phyloP scores from a whole-genome alignment of 768 basidiomycete genomes.

The Mycena albidolilacea region DNA sequence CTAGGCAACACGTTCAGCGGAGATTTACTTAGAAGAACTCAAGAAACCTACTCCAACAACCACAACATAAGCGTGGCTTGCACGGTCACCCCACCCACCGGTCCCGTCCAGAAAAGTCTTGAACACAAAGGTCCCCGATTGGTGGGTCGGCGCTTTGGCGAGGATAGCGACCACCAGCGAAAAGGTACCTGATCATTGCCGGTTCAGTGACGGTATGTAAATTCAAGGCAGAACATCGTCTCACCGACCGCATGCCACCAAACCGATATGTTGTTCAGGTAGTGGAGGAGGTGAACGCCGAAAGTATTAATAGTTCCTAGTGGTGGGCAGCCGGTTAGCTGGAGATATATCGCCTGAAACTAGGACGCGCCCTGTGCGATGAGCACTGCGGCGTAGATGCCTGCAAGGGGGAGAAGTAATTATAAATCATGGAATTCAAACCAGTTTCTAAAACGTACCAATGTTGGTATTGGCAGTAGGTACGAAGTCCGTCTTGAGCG shows the following conservation, averaged over 20 bases:
- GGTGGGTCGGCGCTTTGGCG: constrained; percentile 79
- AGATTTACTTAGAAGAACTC: not conserved
- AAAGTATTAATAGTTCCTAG: constrained; percentile 76
- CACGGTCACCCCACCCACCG: constrained; percentile 75
- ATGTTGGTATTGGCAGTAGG: constrained; percentile 73
- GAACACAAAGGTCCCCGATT: constrained; percentile 80
- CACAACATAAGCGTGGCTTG: constrained; percentile 78
- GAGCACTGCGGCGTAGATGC: constrained; percentile 78
- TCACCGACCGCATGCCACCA: constrained; percentile 77
- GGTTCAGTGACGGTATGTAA: not conserved
- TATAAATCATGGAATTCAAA: not conserved
- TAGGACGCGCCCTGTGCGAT: constrained; percentile 69
- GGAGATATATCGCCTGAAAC: not conserved
- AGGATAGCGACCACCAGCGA: constrained; percentile 78
- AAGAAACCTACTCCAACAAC: constrained; percentile 67
- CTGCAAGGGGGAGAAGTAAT: constrained; percentile 37
- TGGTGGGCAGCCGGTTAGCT: not conserved
- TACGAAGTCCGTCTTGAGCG: constrained; percentile 71
- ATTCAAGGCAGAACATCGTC: not conserved
- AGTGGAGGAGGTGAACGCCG: constrained; percentile 73
- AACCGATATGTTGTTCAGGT: constrained; percentile 81
- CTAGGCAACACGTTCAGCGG: constrained; percentile 40
- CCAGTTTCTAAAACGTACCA: constrained; percentile 54
- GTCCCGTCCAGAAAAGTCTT: constrained; percentile 76
- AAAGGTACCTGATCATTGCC: constrained; percentile 60